phyloP scores from a whole-genome alignment of 306 rosid species.

The Fagus sylvatica region DNA sequence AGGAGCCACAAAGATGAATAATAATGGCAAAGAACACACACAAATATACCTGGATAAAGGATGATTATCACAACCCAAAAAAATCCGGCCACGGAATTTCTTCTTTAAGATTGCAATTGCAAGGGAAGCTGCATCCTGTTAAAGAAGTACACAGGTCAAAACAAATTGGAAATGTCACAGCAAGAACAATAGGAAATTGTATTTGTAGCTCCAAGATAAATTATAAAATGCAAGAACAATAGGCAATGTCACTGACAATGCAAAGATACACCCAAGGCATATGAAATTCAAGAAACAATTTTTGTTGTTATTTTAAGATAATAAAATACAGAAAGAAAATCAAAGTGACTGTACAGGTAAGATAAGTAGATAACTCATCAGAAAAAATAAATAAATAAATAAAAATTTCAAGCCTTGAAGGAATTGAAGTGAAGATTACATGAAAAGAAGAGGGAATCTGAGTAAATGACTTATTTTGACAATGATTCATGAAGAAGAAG shows the following conservation, averaged over 20 bases:
- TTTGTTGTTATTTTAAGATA: not conserved
- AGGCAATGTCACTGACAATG: not conserved
- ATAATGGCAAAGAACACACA: constrained; percentile 1
- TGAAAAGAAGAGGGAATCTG: not conserved
- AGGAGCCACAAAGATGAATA: not conserved
- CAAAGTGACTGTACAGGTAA: not conserved
- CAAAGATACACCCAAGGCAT: not conserved
- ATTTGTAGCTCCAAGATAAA: not conserved
- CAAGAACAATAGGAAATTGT: too few relatives aligned
- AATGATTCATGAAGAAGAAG: not conserved
- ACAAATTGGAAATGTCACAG: not conserved
- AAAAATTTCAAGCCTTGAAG: not conserved
- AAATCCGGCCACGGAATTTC: constrained; percentile 53
- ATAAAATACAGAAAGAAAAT: not conserved
- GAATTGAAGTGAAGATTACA: not conserved
- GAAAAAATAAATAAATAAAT: too few relatives aligned
- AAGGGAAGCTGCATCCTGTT: constrained; percentile 93
- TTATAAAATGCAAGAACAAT: constrained; percentile 1
- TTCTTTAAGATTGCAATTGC: constrained; percentile 77
- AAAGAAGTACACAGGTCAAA: not conserved
- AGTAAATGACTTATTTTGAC: not conserved
- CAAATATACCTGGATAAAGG: constrained; percentile 80
- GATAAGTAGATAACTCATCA: not conserved
- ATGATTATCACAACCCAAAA: constrained; percentile 92
- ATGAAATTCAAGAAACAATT: not conserved